Evolutionary conservation across 2,329 filamentous ascomycete genomes (phyloP), one percentile per base, ranked within the genome.

Genomic region (Neopestalotiopsis rosae): DNA sequence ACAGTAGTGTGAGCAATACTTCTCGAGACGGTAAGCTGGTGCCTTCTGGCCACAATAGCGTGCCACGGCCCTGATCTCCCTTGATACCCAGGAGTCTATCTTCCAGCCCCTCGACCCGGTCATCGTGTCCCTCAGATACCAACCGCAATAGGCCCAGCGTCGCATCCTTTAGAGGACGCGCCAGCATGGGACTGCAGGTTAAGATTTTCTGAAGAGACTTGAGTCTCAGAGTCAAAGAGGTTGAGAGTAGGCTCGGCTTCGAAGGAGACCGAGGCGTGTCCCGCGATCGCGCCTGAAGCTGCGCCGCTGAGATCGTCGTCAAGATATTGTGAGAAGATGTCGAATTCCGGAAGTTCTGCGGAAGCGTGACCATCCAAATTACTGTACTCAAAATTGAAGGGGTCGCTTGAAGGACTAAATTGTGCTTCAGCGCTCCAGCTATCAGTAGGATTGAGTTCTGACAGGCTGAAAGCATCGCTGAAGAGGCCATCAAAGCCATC

Each of bases 371-470:
- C 81, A 90, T 78, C 87, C 87, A 90, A 68, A 91, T 88, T 84
- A 91, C 90, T 84, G 87, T 88, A 85, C 83, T 89, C 87, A 90
- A 86, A 82, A 89, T 84, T 81, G 85, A 86, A 83, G 82, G 87
- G 84, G 85, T 89, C 83, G 91, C 90, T 85, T 83, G 90, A 88
- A 93, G 91, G 86, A 88, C 90, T 86, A 88, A 93, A 86, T 87
- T 88, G 88, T 86, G 88, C 88, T 87, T 93, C 90, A 91, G 91
- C 83, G 90, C 92, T 84, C 86, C 88, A 88, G 90, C 88, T 83
- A 94, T 93, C 88, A 90, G 89, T 79, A 81, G 90, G 86, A 93
- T 82, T 82, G 92, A 87, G 78, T 87, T 86, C 84, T 89, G 89
- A 88, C 87, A 88, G 69, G 85, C 87, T 80, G 89, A 92, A 88